Conservation (phyloP, 2,329 filamentous ascomycete genomes). For the Sarocladium strictum region DNA sequence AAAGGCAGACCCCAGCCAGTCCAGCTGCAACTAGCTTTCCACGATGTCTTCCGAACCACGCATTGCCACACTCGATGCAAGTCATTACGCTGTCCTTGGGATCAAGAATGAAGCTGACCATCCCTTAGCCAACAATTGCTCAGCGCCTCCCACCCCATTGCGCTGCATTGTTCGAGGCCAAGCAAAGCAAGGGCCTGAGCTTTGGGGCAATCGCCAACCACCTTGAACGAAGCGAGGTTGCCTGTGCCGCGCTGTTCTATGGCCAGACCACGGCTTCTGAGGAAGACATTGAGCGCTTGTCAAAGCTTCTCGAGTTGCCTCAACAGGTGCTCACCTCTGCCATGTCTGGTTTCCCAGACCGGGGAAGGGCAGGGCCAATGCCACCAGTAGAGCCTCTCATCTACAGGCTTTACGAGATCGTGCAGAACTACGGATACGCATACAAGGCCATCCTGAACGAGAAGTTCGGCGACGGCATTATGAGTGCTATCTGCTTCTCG, state of each 20-base stretch:
- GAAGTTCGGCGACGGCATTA: constrained; percentile 91
- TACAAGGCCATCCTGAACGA: constrained; percentile 95
- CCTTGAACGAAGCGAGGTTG: constrained; percentile 75
- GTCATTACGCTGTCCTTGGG: constrained; percentile 8
- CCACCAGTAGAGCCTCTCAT: constrained; percentile 45
- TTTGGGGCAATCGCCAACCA: constrained; percentile 73
- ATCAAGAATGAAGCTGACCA: constrained; percentile 13
- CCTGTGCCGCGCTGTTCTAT: constrained; percentile 84
- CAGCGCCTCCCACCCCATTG: constrained; percentile 66
- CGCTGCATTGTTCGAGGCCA: constrained; percentile 63
- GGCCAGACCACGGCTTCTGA: constrained; percentile 70
- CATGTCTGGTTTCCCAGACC: constrained; percentile 70
- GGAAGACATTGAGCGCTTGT: constrained; percentile 62
- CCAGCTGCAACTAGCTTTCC: neutral
- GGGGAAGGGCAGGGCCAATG: constrained; percentile 55
- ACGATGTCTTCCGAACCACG: constrained; percentile 12
- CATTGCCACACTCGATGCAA: constrained; percentile 32
- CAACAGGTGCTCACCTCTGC: constrained; percentile 51
- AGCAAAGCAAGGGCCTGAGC: constrained; percentile 66
- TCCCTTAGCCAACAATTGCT: constrained; percentile 54
- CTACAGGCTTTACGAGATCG: constrained; percentile 87
- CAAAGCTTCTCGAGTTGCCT: constrained; percentile 57
- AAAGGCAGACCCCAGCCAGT: neutral
- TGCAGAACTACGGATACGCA: constrained; percentile 94
- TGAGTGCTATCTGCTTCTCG: constrained; percentile 90